A percentile compares a stretch with the other conserved stretches of the same genome.
Evolutionary conservation across 768 basidiomycete species (phyloP).

Genomic region (Lentinula sp.): DNA sequence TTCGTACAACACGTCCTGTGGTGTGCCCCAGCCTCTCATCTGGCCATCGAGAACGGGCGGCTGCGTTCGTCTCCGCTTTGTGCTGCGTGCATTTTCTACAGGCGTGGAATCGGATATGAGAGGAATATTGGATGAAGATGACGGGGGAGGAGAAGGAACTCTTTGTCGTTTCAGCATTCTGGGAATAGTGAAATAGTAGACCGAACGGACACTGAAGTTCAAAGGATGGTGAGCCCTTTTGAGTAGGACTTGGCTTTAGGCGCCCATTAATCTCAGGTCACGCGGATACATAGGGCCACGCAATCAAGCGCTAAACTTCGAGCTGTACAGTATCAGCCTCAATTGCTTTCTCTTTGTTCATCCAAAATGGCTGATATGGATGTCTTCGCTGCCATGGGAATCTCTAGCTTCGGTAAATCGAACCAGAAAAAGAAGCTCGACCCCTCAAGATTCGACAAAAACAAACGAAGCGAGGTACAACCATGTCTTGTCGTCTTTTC

Average conservation of each 20-base stretch:
- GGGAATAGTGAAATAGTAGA: neutral
- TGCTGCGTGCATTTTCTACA: slow-evolving; percentile 22
- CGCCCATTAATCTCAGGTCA: neutral
- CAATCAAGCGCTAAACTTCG: neutral
- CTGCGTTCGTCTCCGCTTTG: slow-evolving; percentile 49
- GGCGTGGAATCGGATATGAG: slow-evolving; percentile 21
- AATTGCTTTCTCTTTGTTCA: neutral
- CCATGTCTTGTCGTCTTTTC: neutral
- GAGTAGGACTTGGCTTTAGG: neutral
- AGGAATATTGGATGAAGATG: slow-evolving; percentile 17
- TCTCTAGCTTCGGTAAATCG: slow-evolving; percentile 78
- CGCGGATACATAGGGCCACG: neutral
- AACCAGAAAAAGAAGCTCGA: slow-evolving; percentile 61
- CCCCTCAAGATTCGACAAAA: slow-evolving; percentile 75
- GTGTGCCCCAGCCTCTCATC: slow-evolving; percentile 38
- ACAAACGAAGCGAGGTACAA: slow-evolving; percentile 48
- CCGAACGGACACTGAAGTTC: neutral
- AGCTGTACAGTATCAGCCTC: slow-evolving; percentile 20
- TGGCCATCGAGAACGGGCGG: slow-evolving; percentile 51
- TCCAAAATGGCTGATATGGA: slow-evolving; percentile 54
- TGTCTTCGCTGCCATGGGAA: slow-evolving; percentile 78
- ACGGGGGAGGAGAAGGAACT: slow-evolving; percentile 36
- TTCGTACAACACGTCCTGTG: slow-evolving; percentile 24
- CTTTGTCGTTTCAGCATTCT: slow-evolving; percentile 53
- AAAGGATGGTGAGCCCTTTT: neutral